phyloP scores from a whole-genome alignment of 129 eudicot genomes.

The Heracleum sosnowskyi region DNA sequence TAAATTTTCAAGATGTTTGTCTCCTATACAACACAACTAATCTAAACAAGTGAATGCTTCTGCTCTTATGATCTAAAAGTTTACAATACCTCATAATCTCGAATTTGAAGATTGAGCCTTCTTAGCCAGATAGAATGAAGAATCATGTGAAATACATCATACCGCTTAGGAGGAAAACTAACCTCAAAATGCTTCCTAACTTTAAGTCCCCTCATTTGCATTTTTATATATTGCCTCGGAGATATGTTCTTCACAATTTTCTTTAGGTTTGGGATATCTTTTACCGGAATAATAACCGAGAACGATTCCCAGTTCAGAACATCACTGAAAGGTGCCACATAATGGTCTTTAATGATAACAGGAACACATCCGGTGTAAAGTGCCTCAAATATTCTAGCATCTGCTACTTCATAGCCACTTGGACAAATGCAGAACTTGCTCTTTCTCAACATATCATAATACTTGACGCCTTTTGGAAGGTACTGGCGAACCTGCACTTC shows the following conservation, averaged over 20 bases:
- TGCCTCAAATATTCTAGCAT: conserved; percentile 44
- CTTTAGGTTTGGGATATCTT: conserved; percentile 25
- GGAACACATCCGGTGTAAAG: conserved; percentile 36
- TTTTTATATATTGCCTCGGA: conserved; percentile 7
- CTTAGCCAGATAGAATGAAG: conserved; percentile 40
- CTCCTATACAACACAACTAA: background rate
- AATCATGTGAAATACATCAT: conserved; percentile 31
- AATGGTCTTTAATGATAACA: conserved; percentile 25
- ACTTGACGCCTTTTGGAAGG: conserved; percentile 38
- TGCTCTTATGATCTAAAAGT: background rate
- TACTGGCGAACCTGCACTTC: conserved; percentile 33
- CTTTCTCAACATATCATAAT: conserved; percentile 26
- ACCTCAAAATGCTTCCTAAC: conserved; percentile 27
- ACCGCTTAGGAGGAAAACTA: conserved; percentile 30
- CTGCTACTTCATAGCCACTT: conserved; percentile 55
- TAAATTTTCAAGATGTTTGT: background rate
- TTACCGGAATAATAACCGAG: conserved; percentile 23
- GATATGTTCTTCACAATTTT: conserved; percentile 23
- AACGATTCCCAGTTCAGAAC: conserved; percentile 32
- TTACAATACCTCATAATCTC: conserved; percentile 3
- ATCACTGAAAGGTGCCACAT: conserved; percentile 29
- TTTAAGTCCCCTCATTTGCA: conserved; percentile 21
- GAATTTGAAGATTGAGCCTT: conserved; percentile 26
- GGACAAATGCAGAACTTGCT: conserved; percentile 44
- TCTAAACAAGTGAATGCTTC: background rate